These are phyloP conservation scores for Tolypocladium tropicale DNA, from an alignment of 2,329 filamentous ascomycete species.

Conservation along the genomic window DNA sequence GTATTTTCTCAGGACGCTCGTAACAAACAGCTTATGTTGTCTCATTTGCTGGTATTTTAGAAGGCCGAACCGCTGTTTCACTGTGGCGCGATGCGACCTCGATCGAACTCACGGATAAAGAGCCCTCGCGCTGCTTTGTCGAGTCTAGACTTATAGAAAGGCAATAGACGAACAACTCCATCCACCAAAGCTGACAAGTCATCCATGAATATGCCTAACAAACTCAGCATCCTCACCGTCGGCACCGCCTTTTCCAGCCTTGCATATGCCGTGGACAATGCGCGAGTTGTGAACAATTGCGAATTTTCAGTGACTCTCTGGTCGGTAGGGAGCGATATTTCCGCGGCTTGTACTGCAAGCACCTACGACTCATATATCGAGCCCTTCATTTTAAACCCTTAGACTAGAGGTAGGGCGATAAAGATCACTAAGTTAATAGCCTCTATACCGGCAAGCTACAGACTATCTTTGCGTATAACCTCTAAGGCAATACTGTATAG, in stretches of 20 bases:
- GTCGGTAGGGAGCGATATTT: slow-evolving; percentile 24
- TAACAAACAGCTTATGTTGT: not conserved
- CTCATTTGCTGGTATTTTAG: not conserved
- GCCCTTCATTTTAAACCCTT: slow-evolving; percentile 21
- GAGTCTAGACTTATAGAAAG: too few species aligned
- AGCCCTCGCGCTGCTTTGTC: not conserved
- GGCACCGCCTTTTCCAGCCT: slow-evolving; percentile 3
- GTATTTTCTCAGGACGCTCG: not conserved
- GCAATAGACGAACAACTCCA: not conserved
- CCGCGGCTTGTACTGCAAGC: slow-evolving; percentile 13
- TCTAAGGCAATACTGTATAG: slow-evolving; percentile 22
- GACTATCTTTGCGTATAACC: slow-evolving; percentile 28
- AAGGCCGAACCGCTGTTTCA: not conserved
- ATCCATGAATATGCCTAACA: slow-evolving; percentile 6
- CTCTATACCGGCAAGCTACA: slow-evolving; percentile 28
- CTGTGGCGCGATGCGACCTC: not conserved
- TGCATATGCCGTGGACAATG: slow-evolving; percentile 16
- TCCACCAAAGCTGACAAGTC: not conserved
- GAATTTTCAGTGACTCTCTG: slow-evolving; percentile 21
- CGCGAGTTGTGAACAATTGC: slow-evolving; percentile 27
- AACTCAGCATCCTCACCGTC: slow-evolving; percentile 4
- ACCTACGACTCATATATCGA: slow-evolving; percentile 20
- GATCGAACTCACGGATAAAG: not conserved
- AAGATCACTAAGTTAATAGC: slow-evolving; percentile 27
- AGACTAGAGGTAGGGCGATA: slow-evolving; percentile 26